Evolutionary conservation across 108 stramenopile species (phyloP).

Genomic region (Fragilaria radians): DNA sequence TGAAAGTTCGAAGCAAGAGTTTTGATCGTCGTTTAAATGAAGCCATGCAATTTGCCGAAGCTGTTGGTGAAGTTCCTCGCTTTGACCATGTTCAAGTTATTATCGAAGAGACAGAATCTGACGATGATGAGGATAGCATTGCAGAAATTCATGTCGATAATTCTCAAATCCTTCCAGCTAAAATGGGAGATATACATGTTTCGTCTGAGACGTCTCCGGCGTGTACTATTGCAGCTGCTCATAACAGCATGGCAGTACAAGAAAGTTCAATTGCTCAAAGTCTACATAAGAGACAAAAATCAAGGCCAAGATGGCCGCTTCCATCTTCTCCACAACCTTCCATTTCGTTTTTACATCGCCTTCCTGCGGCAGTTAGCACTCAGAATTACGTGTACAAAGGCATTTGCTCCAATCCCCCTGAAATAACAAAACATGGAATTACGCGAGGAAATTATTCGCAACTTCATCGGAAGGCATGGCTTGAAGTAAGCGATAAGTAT

Average conservation of each 20-base stretch:
- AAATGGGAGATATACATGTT: not conserved
- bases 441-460: conserved; percentile 70
- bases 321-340: not conserved
- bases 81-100: conserved; percentile 33
- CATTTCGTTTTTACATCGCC: conserved; percentile 1
- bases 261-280: not conserved
- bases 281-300: not conserved
- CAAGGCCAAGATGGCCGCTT: conserved; percentile 1
- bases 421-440: conserved; percentile 66
- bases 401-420: conserved; percentile 64
- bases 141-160: conserved; percentile 4
- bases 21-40: conserved; percentile 45
- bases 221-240: not conserved
- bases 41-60: conserved; percentile 69
- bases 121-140: conserved; percentile 24
- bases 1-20: conserved; percentile 19
- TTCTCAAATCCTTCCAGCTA: not conserved
- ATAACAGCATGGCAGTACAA: not conserved
- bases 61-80: conserved; percentile 56
- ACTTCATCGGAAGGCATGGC: conserved; percentile 80
- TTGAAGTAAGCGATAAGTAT: conserved; percentile 86
- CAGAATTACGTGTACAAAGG: conserved; percentile 51
- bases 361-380: conserved; percentile 1
- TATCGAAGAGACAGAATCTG: conserved; percentile 42
- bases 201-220: not conserved